Base-by-base conservation (phyloP, 2,329 filamentous ascomycete species). In the Beauveria sp. region DNA sequence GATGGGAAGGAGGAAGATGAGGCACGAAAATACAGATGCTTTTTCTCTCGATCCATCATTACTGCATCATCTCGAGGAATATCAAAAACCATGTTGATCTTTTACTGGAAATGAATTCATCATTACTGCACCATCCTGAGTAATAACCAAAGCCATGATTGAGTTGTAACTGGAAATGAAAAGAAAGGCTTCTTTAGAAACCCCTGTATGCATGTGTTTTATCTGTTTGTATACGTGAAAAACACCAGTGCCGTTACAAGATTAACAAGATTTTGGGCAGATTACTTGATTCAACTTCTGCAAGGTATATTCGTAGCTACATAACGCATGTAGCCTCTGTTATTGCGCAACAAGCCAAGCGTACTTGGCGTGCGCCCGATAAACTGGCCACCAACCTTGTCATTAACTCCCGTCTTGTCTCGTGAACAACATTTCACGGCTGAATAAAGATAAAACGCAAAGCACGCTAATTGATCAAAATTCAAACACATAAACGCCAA, bases 371-470 rank as follows among this genome's bases (percentile, higher is more conserved):
- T 26, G 22, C n/a, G n/a, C 18, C 54, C 42, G 24, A 38, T 24
- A 48, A 43, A 24, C 28, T 46, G 18, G n/a, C 40, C 38, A 45
- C 8, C 40, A 42, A 42, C 18, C 22, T 34, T n/a, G 55, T 59
- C 22, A 59, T 50, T 34, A 59, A 59, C 45, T 24, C 45, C 34
- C 42, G n/a, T 40, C 46, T 42, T 42, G 45, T 42, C 55, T 42
- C 55, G 46, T 59, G 38, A 56, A 57, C 34, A 26, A 50, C 55
- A 28, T 42, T 22, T 42, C 55, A 38, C 10, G 31, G 55, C 55
- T 59, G 46, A 58, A n/a, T 59, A 38, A 50, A n/a, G 22, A 59
- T 42, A 59, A 59, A 48, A 26, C 46, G 31, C 31, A 50, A 50
- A 50, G 45, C 55, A 50, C 55, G 55, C 55, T 59, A 59, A 42